These are phyloP conservation scores for Botrytis tulipae DNA, from an alignment of 2,329 filamentous ascomycete species.

Conservation along the genomic window DNA sequence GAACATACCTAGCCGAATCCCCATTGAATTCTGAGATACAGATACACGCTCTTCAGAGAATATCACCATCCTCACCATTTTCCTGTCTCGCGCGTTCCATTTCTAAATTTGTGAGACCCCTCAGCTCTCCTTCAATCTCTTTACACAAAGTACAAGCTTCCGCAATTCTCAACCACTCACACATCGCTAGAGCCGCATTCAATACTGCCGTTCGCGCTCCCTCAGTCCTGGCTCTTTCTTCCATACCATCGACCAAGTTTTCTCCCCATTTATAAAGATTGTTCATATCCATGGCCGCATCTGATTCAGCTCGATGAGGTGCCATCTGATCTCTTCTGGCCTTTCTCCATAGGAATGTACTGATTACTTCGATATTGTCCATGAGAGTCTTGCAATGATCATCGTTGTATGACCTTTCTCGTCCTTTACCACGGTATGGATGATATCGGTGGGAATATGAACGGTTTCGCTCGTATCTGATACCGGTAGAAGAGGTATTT, in stretches of 20 bases:
- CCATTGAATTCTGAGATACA: background rate
- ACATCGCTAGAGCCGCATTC: conserved; percentile 24
- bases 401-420: conserved; percentile 11
- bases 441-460: background rate
- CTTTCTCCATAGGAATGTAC: conserved; percentile 30
- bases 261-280: conserved; percentile 30
- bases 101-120: conserved; percentile 12
- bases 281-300: conserved; percentile 26
- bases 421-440: conserved; percentile 22
- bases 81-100: background rate
- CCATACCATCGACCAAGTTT: conserved; percentile 22
- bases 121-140: conserved; percentile 22
- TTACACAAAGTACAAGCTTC: conserved; percentile 22
- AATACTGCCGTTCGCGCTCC: conserved; percentile 14
- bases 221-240: conserved; percentile 14
- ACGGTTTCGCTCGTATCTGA: background rate
- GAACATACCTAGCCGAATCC: background rate
- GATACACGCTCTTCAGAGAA: background rate
- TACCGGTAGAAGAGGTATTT: background rate
- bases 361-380: conserved; percentile 31
- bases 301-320: conserved; percentile 27
- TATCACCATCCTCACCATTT: background rate
- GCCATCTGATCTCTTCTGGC: conserved; percentile 28
- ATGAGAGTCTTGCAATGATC: conserved; percentile 24
- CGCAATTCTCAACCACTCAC: conserved; percentile 25